Evolutionary conservation across 768 basidiomycete genomes (phyloP).

Genomic region (Mrakia gelida): DNA sequence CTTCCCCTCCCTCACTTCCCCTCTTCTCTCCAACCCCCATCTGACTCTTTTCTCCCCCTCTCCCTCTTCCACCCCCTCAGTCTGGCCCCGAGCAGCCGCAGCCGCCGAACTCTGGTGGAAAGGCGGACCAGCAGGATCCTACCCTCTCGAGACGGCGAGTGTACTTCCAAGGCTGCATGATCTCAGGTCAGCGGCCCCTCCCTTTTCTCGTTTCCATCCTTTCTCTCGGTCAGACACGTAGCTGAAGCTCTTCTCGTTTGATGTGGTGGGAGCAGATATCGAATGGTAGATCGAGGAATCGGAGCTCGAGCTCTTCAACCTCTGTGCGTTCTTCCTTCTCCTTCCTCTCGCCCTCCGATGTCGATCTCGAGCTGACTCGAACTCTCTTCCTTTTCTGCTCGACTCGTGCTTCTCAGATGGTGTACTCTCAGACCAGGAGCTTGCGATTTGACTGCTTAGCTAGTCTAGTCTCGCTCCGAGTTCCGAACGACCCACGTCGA

Average conservation of each 20-base stretch:
- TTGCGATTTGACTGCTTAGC: neutral
- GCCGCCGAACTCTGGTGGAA: neutral
- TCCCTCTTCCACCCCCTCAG: neutral
- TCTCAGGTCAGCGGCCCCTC: neutral
- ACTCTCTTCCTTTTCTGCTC: neutral
- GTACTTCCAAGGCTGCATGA: neutral
- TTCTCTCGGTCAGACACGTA: no score
- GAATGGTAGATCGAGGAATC: neutral
- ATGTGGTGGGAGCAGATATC: neutral
- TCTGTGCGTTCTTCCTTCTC: neutral
- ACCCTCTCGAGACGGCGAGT: neutral
- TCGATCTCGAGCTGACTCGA: neutral
- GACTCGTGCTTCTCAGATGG: neutral
- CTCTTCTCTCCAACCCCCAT: neutral
- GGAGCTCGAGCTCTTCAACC: neutral
- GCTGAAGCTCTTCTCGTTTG: no score
- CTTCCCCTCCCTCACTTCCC: neutral
- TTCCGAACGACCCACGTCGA: no score
- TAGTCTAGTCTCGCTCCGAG: no score
- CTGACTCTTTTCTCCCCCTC: no score
- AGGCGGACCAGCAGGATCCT: neutral
- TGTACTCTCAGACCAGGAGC: neutral
- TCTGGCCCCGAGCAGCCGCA: constrained; percentile 4
- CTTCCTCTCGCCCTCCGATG: neutral
- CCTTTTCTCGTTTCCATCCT: no score